Evolutionary conservation across 257 asterid species (phyloP), one percentile per base, ranked within the genome.

Genomic region (Cinchona pubescens): DNA sequence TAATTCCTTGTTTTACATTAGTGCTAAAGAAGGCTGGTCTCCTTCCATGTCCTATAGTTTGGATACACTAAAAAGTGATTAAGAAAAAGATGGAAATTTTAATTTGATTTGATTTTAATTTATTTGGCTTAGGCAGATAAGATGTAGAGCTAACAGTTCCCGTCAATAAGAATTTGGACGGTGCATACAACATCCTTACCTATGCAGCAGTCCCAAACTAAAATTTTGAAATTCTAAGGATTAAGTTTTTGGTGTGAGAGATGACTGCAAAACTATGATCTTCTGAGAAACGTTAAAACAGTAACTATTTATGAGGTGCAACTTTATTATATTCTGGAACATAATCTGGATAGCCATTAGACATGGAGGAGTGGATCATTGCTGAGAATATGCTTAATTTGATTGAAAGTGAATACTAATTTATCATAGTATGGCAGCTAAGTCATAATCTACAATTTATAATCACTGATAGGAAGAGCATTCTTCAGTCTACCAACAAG

Each of bases 1-100:
- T 95, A 71, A 87, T 95, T 77, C 99, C 99, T 40, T 92, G 88
- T 83, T 91, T 95, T 77, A 91, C 91, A 77, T 93, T 84, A 91
- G 83, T 80, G 86, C 98, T 37, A 96, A 89, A 84, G 98, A 95
- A 90, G 99, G 99, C 88, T 78, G 78, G 73, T 55, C 42, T 59
- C 45, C 71, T 69, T 65, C 19, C 11, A 16, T 14, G 19, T 23
- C 23, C 13, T 43, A n/a, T 49, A 55, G n/a, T 64, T 63, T 19
- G 51, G 55, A 42, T 25, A 72, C 19, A 10, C n/a, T 13, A 61
- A 38, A 37, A 14, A 58, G 1, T 55, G 19, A 48, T 38, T 35
- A 5, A 49, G 23, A 15, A 35, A 25, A 23, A 23, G 34, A 49
- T 71, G n/a, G 7, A n/a, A n/a, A 34, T 27, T 12, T 48, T n/a